Evolutionary conservation across 1,139 yeast species (phyloP), one percentile per base, ranked within the genome.

Genomic region (Candida frijolesensis): DNA sequence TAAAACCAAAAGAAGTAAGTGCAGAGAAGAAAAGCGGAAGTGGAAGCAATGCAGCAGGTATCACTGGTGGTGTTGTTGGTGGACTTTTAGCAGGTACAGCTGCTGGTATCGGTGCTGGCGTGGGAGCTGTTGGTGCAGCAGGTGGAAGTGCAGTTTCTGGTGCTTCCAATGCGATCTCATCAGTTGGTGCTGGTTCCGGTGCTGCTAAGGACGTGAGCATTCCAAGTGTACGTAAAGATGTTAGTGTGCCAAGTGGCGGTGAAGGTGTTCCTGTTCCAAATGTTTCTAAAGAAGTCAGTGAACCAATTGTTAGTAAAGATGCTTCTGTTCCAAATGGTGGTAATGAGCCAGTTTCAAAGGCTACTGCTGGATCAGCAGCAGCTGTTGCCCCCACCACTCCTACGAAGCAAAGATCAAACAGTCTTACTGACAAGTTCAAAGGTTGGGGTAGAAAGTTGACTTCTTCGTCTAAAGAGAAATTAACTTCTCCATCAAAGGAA

Each of bases 341-440:
- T 11, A 16, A 48, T 25, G 29, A 25, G 7, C 8, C 47, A 16
- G 48, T 33, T 15, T 51, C 54, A 22, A 51, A 50, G 4, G 52
- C 53, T 4, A 54, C 39, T 42, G 50, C 51, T 9, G 27, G 14
- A 37, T 4, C 41, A 12, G 47, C 33, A 15, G 51, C 52, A 25
- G 48, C 51, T 14, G 54, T 55, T 34, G 55, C 51, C 15, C 51
- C 47, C 34, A 55, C 53, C 14, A 46, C 46, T 10, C 40, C 54
- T 30, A 37, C 49, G 53, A 29, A 51, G 18, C 50, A 52, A 45
- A 58, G 61, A 49, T 55, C 61, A 4, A 55, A 57, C 32, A 60
- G 69, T 50, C 49, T 67, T 16, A 51, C 63, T 16, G 57, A 60
- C 22, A 60, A 56, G 37, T 60, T 67, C 48, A 67, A 63, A 51